These are phyloP conservation scores for Pyrus pyrifolia DNA, from an alignment of 306 rosid species.

Conservation along the genomic window DNA sequence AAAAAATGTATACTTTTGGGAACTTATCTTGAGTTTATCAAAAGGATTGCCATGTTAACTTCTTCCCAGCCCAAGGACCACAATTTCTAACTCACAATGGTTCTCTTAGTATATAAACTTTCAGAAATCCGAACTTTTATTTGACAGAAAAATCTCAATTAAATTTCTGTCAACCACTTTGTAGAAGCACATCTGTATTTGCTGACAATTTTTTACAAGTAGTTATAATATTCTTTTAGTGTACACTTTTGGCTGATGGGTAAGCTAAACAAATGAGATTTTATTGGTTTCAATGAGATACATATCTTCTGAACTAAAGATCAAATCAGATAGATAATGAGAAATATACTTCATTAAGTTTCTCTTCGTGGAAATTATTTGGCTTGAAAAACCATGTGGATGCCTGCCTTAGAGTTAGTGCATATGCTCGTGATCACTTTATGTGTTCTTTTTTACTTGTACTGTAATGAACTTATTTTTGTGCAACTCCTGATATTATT, in stretches of 20 bases:
- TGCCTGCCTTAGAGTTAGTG: neutral
- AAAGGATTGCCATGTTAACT: neutral
- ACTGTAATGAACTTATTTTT: neutral
- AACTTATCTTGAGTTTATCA: neutral
- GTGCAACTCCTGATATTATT: slow-evolving; percentile 8
- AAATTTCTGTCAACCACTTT: neutral
- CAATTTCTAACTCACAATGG: neutral
- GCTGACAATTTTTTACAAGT: neutral
- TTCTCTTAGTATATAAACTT: neutral
- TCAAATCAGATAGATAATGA: neutral
- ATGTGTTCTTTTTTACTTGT: neutral
- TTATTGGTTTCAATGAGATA: neutral
- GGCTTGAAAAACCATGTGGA: neutral
- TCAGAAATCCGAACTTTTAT: neutral
- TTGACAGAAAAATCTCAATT: neutral
- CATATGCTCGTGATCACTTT: neutral
- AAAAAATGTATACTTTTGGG: neutral
- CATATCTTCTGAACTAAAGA: neutral
- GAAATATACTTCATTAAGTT: neutral
- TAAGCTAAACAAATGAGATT: neutral
- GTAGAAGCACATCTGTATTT: neutral
- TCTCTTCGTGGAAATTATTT: neutral
- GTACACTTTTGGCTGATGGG: neutral
- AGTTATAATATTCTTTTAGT: neutral
- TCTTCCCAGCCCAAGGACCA: neutral